These are phyloP conservation scores for Scenedesmus sp. DNA, from an alignment of 163 green algal species.

Conservation along the genomic window DNA sequence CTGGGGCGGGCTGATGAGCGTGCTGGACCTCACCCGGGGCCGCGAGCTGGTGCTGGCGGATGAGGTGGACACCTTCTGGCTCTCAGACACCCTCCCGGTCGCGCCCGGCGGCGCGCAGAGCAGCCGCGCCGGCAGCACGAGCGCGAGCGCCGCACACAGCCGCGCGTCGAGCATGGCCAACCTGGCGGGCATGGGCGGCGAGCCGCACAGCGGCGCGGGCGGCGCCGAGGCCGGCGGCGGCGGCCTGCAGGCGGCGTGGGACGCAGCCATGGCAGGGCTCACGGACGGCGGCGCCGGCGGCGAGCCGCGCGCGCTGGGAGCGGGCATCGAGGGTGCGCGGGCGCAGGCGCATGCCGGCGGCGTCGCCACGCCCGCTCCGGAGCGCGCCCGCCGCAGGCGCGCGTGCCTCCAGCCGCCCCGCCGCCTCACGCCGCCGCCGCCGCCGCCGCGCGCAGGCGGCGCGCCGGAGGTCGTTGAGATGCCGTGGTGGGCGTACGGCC, in stretches of 20 bases:
- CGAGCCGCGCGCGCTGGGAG: too few species aligned
- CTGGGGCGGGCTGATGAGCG: conserved; percentile 76
- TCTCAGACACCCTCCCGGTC: conserved; percentile 55
- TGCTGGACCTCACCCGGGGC: conserved; percentile 83
- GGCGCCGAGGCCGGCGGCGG: too few species aligned
- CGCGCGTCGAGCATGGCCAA: conserved; percentile 20
- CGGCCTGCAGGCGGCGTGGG: too few species aligned
- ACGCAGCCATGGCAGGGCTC: too few species aligned
- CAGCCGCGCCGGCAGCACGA: conserved; percentile 4
- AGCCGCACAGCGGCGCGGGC: too few species aligned
- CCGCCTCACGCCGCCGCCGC: neutral
- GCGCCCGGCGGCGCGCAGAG: neutral
- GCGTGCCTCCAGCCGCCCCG: neutral
- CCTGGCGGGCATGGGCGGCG: neutral
- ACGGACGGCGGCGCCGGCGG: too few species aligned
- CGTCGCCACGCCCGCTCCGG: neutral
- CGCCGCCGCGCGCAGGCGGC: neutral
- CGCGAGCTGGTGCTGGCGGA: conserved; percentile 58
- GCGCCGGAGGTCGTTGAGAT: conserved; percentile 74
- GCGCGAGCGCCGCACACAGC: conserved; percentile 29
- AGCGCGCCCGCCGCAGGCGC: neutral
- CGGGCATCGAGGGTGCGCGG: neutral
- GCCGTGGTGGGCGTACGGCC: conserved; percentile 91
- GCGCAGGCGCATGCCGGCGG: neutral
- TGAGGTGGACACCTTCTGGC: conserved; percentile 71